These are phyloP conservation scores for Linnemannia schmuckeri DNA, from an alignment of 192 early-diverging fungal genomes.

Conservation along the genomic window DNA sequence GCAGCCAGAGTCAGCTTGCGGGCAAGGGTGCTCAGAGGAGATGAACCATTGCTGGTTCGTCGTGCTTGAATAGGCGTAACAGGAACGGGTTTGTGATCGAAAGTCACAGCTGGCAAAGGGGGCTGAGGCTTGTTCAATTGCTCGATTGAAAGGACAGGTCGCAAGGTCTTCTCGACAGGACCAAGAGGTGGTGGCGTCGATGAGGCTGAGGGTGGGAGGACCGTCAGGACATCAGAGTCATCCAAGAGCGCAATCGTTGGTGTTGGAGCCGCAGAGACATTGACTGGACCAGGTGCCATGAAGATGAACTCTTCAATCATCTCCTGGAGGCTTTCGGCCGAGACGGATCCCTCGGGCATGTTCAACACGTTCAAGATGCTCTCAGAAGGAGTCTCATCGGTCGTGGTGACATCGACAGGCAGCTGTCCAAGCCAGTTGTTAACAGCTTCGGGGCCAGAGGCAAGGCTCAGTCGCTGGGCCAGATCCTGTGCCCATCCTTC, in stretches of 20 bases:
- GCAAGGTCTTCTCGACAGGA: constrained; percentile 1
- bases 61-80: not conserved
- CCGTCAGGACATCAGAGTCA: not conserved
- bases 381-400: constrained; percentile 2
- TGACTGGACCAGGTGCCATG: not conserved
- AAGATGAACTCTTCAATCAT: constrained; percentile 39
- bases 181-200: not conserved
- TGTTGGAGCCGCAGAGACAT: not conserved
- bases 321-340: constrained; percentile 1
- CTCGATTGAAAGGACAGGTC: constrained; percentile 33
- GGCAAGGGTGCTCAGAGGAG: constrained; percentile 24
- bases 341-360: not conserved
- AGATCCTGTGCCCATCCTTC: constrained; percentile 50
- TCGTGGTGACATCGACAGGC: not conserved
- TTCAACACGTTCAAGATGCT: not conserved
- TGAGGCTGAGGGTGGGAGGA: not conserved
- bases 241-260: not conserved
- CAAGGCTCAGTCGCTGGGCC: constrained; percentile 27
- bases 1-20: constrained; percentile 16
- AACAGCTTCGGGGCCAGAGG: constrained; percentile 28
- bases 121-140: constrained; percentile 50
- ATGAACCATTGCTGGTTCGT: not conserved
- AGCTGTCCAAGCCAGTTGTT: constrained; percentile 48
- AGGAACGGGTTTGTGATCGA: constrained; percentile 5
- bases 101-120: constrained; percentile 16